phyloP scores from a whole-genome alignment of 179 eudicot species.

The Sideroxylon spinosum region DNA sequence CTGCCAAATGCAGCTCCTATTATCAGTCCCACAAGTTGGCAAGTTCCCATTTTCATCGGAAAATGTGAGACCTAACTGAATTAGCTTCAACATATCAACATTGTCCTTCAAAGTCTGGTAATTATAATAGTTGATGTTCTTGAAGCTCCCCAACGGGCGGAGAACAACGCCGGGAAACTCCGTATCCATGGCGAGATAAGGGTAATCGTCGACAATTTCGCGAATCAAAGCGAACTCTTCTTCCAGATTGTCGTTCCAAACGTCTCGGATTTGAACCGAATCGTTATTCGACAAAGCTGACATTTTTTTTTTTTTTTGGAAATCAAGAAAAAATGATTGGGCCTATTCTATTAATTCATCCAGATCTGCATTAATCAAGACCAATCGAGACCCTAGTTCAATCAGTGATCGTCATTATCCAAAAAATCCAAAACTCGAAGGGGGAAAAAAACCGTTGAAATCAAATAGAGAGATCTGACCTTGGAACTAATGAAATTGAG shows the following conservation, averaged over 20 bases:
- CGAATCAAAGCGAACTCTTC: slow-evolving; percentile 43
- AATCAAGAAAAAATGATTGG: neutral
- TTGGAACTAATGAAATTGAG: neutral
- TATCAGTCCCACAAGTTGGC: slow-evolving; percentile 50
- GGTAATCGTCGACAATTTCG: slow-evolving; percentile 41
- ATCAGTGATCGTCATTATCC: neutral
- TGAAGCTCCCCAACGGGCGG: slow-evolving; percentile 37
- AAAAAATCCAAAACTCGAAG: too few relatives aligned
- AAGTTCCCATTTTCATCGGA: slow-evolving; percentile 43
- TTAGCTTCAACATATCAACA: slow-evolving; percentile 51
- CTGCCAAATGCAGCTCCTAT: slow-evolving; percentile 53
- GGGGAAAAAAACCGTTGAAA: neutral
- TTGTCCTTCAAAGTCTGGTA: slow-evolving; percentile 50
- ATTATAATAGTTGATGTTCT: slow-evolving; percentile 33
- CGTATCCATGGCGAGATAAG: slow-evolving; percentile 59
- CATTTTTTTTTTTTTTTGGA: slow-evolving; percentile 28
- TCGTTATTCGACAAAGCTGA: slow-evolving; percentile 42
- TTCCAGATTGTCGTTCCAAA: slow-evolving; percentile 47
- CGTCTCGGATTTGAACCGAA: slow-evolving; percentile 48
- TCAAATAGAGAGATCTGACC: slow-evolving; percentile 15
- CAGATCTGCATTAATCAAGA: slow-evolving; percentile 8
- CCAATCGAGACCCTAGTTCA: neutral
- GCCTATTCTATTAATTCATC: neutral
- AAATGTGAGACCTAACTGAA: slow-evolving; percentile 48
- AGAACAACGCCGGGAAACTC: slow-evolving; percentile 52